Evolutionary conservation across 331 rosid species (phyloP).

Genomic region (Quercus lobata): DNA sequence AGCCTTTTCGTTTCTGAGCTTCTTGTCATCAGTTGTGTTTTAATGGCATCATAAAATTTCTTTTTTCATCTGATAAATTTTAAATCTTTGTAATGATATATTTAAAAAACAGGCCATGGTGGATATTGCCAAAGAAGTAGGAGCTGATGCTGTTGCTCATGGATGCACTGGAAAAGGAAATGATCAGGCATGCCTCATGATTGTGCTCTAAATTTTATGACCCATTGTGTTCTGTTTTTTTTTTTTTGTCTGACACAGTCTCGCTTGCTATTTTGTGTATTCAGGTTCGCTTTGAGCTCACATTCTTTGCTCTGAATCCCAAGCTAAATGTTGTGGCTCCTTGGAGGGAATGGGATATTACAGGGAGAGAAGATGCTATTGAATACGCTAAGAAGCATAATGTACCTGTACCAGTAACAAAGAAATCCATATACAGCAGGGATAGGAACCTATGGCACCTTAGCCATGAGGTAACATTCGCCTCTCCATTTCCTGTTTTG

Average conservation of each 20-base stretch:
- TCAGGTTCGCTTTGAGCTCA: constrained; percentile 93
- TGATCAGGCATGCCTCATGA: constrained; percentile 65
- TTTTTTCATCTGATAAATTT: not conserved
- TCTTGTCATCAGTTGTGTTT: not conserved
- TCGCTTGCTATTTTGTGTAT: not conserved
- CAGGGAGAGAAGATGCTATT: constrained; percentile 95
- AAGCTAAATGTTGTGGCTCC: constrained; percentile 92
- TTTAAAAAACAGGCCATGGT: constrained; percentile 77
- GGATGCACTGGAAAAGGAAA: constrained; percentile 99
- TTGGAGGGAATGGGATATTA: constrained; percentile 99
- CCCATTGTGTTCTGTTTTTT: not conserved
- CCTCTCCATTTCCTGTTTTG: not conserved
- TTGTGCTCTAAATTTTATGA: not conserved
- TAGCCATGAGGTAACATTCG: constrained; percentile 80
- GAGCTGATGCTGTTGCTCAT: constrained; percentile 97
- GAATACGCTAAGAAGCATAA: constrained; percentile 93
- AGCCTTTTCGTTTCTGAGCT: not conserved
- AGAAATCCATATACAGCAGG: constrained; percentile 94
- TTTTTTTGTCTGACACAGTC: constrained; percentile 20
- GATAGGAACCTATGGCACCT: constrained; percentile 98
- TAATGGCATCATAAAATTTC: not conserved
- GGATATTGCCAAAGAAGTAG: constrained; percentile 88
- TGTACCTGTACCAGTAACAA: constrained; percentile 88
- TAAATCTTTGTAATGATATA: not conserved
- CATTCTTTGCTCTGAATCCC: constrained; percentile 90